Evolutionary conservation across 257 asterid species (phyloP).

Genomic region (Primulina eburnea): DNA sequence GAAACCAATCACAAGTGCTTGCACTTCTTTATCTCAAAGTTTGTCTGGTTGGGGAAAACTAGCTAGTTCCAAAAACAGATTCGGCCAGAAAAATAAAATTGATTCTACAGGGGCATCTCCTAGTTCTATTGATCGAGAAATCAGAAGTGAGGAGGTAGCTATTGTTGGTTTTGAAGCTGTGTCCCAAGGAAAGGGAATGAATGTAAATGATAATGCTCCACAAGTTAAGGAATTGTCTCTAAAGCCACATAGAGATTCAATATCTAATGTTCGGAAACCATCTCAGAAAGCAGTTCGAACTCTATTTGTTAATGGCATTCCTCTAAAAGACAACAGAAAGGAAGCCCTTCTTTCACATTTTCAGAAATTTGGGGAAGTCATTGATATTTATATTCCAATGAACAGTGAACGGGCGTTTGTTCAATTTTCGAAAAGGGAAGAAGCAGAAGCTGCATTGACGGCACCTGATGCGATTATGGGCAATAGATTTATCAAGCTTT

Average conservation of each 20-base stretch:
- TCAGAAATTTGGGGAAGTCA: slow-evolving; percentile 82
- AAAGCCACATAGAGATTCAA: slow-evolving; percentile 49
- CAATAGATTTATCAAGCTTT: slow-evolving; percentile 89
- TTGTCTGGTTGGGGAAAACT: slow-evolving; percentile 76
- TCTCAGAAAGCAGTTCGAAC: slow-evolving; percentile 78
- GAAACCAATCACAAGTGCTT: slow-evolving; percentile 35
- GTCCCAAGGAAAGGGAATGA: slow-evolving; percentile 37
- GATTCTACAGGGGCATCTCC: slow-evolving; percentile 45
- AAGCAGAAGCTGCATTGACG: slow-evolving; percentile 81
- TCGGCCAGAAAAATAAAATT: slow-evolving; percentile 43
- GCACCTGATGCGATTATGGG: slow-evolving; percentile 99
- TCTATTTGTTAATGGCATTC: slow-evolving; percentile 73
- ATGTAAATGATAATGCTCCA: slow-evolving; percentile 41
- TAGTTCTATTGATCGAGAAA: slow-evolving; percentile 38
- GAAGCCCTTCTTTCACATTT: slow-evolving; percentile 91
- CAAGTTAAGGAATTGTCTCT: slow-evolving; percentile 43
- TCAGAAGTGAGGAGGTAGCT: slow-evolving; percentile 36
- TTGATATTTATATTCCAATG: slow-evolving; percentile 73
- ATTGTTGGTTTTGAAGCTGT: slow-evolving; percentile 34
- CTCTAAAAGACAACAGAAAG: slow-evolving; percentile 77
- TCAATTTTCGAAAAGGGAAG: slow-evolving; percentile 85
- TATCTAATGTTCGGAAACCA: slow-evolving; percentile 51
- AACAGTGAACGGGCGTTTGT: slow-evolving; percentile 81
- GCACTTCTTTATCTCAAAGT: slow-evolving; percentile 56
- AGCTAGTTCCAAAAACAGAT: slow-evolving; percentile 44